Evolutionary conservation across 306 rosid genomes (phyloP).

Genomic region (Vigna angularis): DNA sequence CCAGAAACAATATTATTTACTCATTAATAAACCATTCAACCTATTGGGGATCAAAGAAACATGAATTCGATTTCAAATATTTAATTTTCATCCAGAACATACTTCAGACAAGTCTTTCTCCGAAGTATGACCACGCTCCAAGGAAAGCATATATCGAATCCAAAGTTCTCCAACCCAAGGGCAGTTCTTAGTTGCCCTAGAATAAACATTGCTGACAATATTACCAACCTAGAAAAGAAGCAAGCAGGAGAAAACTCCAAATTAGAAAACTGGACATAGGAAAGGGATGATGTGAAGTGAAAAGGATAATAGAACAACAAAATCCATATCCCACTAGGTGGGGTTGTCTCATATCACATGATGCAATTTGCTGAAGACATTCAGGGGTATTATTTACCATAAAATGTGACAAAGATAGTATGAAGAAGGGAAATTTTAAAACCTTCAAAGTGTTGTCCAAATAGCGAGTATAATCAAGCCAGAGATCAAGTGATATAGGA

Average conservation of each 20-base stretch:
- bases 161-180: constrained; percentile 93
- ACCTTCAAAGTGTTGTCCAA: constrained; percentile 95
- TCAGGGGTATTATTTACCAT: not conserved
- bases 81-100: constrained; percentile 51
- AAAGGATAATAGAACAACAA: not conserved
- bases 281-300: constrained; percentile 11
- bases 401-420: constrained; percentile 16
- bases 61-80: constrained; percentile 20
- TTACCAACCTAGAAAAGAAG: constrained; percentile 68
- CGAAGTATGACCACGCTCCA: constrained; percentile 81
- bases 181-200: constrained; percentile 89
- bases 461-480: constrained; percentile 86
- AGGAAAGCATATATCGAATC: constrained; percentile 76
- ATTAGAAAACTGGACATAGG: constrained; percentile 23
- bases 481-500: constrained; percentile 76
- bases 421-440: constrained; percentile 19
- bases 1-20: constrained; percentile 22
- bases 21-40: constrained; percentile 19
- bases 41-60: not conserved
- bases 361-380: not conserved
- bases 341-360: not conserved
- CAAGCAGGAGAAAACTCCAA: not conserved
- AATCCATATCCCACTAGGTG: not conserved
- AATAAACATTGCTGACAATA: constrained; percentile 65
- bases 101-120: constrained; percentile 79